Base-by-base conservation (phyloP, 257 asterid species). In the Solanum stenotomum region DNA sequence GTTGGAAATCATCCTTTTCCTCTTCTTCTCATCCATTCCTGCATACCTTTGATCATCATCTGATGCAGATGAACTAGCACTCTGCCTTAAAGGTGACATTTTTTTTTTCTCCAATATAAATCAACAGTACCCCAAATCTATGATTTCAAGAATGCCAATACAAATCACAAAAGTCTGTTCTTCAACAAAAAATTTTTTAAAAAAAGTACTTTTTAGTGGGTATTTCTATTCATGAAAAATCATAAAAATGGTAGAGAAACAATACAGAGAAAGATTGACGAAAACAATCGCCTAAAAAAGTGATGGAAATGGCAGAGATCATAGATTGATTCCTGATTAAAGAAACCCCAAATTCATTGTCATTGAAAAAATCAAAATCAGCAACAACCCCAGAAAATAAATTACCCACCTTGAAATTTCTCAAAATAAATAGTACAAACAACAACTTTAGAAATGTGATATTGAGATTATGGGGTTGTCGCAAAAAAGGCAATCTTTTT, bases 231-330 rank as follows among this genome's bases (percentile, higher is more conserved):
- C 91, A 93, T 10, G 93, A 92, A 78, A 93, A 91, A 87, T 90
- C 93, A 84, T 95, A 94, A 87, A 94, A 94, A 94, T 96, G 94
- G 63, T 95, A 91, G 33, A 95, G 98, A 85, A 95, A 95, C 12
- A 95, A 92, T 1, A 94, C 95, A 22, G 98, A 95, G 87, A 95
- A 93, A 23, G 98, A 95, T 87, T 95, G 98, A 75, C 89, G 91
- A 52, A 91, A 44, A 87, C 90, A 89, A 86, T 86, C 23, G 77
- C 88, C 90, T 49, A 89, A 63, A 65, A 86, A 85, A 40, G 88
- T 84, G 14, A 87, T 86, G 85, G 77, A 87, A 89, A 72, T 78
- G 68, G 74, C 77, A 89, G 91, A 88, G 29, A 87, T 37, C 89
- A 89, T 87, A 86, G 90, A 89, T 83, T 86, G 85, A 88, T 63